Evolutionary conservation across 345 rosid genomes (phyloP).

Genomic region (Pistacia vera): DNA sequence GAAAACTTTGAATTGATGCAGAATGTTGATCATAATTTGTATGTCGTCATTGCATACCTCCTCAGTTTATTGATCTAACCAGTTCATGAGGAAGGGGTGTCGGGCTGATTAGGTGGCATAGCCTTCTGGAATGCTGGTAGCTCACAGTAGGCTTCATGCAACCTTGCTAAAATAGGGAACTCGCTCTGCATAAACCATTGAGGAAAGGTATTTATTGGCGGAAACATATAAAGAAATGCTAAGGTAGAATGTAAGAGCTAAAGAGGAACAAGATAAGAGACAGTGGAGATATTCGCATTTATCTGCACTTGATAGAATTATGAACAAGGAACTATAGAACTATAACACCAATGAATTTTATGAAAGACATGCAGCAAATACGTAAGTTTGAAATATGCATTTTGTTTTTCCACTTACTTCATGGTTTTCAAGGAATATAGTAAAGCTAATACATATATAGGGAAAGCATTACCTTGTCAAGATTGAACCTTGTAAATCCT

Average conservation of each 20-base stretch:
- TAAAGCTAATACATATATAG: neutral
- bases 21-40: neutral
- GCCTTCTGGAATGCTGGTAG: slow-evolving; percentile 48
- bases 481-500: slow-evolving; percentile 51
- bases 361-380: neutral
- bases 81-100: slow-evolving; percentile 29
- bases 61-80: neutral
- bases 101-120: slow-evolving; percentile 49
- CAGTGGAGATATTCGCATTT: neutral
- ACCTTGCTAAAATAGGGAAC: slow-evolving; percentile 57
- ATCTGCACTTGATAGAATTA: neutral
- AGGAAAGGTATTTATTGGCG: neutral
- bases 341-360: neutral
- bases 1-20: neutral
- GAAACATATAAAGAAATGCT: neutral
- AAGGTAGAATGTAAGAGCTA: neutral
- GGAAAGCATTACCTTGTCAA: slow-evolving; percentile 65
- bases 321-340: neutral
- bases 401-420: no score
- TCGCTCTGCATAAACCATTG: slow-evolving; percentile 41
- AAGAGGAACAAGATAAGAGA: neutral
- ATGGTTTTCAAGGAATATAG: neutral
- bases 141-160: slow-evolving; percentile 57
- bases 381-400: neutral
- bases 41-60: neutral